Percentiles rank a stretch among this genome's conserved stretches.
Conservation (phyloP, 2,329 filamentous ascomycete genomes). For the Beauveria sp. region DNA sequence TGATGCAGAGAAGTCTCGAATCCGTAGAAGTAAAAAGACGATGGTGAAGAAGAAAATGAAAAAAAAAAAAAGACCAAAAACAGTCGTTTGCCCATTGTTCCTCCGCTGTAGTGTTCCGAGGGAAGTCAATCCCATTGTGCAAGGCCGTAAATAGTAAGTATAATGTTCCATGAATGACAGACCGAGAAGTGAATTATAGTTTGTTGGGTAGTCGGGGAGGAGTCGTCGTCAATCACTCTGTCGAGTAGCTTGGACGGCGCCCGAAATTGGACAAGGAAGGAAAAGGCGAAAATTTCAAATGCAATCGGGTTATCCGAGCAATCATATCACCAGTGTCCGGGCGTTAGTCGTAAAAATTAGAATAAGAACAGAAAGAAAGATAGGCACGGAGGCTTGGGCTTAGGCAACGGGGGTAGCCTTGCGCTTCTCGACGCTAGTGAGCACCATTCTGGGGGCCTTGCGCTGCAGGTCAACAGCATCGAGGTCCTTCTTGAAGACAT, state of each 20-base stretch:
- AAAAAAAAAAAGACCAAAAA: background rate
- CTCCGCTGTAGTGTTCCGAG: conserved; percentile 5
- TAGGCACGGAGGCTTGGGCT: conserved; percentile 10
- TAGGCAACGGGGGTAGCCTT: conserved; percentile 39
- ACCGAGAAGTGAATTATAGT: conserved; percentile 34
- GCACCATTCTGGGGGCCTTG: conserved; percentile 77
- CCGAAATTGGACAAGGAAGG: conserved; percentile 12
- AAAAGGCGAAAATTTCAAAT: conserved; percentile 19
- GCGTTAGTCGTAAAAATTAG: conserved; percentile 29
- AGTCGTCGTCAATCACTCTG: background rate
- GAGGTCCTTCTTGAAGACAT: conserved; percentile 54
- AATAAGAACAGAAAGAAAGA: conserved; percentile 11
- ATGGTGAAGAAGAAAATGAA: background rate
- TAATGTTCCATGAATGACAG: conserved; percentile 27
- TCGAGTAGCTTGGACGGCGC: background rate
- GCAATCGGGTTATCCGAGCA: conserved; percentile 27
- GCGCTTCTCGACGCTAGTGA: conserved; percentile 86
- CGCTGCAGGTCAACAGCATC: conserved; percentile 57
- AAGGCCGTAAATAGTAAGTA: conserved; percentile 11
- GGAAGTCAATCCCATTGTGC: conserved; percentile 4
- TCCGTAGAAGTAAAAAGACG: background rate
- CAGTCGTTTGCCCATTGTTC: conserved; percentile 2
- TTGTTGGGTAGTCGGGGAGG: conserved; percentile 16
- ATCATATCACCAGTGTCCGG: conserved; percentile 30
- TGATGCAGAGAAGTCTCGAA: conserved; percentile 1